Evolutionary conservation across 2,329 filamentous ascomycete species (phyloP).

Genomic region (Graphilbum ipis-grandicollis): DNA sequence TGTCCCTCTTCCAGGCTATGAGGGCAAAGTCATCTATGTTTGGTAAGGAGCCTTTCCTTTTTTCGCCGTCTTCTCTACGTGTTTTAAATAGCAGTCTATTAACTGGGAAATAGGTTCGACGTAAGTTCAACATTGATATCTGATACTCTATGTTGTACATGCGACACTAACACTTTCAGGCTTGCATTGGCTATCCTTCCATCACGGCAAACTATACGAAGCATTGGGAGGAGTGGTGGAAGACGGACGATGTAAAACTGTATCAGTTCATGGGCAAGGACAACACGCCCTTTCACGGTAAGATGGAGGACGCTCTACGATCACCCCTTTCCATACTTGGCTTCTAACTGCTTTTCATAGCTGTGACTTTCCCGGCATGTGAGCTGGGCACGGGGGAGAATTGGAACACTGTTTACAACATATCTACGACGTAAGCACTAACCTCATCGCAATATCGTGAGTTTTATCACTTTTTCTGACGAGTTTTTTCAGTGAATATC

Average conservation of each 20-base stretch:
- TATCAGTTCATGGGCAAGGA: slow-evolving; percentile 97
- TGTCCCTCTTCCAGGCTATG: slow-evolving; percentile 34
- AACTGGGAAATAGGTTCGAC: slow-evolving; percentile 7
- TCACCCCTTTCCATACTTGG: no score
- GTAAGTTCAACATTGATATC: slow-evolving; percentile 1
- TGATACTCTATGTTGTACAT: no score
- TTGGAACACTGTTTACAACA: slow-evolving; percentile 79
- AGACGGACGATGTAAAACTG: slow-evolving; percentile 68
- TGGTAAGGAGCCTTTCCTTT: no score
- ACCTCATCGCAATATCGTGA: no score
- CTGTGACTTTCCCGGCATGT: slow-evolving; percentile 77
- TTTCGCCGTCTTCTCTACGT: neutral
- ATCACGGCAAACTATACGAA: slow-evolving; percentile 82
- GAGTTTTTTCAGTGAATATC: slow-evolving; percentile 39
- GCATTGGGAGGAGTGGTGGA: slow-evolving; percentile 84
- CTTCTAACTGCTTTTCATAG: slow-evolving; percentile 1
- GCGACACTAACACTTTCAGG: no score
- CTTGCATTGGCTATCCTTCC: slow-evolving; percentile 93
- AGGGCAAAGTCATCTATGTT: slow-evolving; percentile 68
- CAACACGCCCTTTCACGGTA: slow-evolving; percentile 58
- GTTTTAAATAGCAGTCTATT: no score
- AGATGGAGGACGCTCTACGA: neutral
- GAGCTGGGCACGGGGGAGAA: slow-evolving; percentile 70
- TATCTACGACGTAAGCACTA: slow-evolving; percentile 49
- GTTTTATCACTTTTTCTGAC: neutral